phyloP scores from a whole-genome alignment of 768 basidiomycete species.

The Tricholoma flavovirens region DNA sequence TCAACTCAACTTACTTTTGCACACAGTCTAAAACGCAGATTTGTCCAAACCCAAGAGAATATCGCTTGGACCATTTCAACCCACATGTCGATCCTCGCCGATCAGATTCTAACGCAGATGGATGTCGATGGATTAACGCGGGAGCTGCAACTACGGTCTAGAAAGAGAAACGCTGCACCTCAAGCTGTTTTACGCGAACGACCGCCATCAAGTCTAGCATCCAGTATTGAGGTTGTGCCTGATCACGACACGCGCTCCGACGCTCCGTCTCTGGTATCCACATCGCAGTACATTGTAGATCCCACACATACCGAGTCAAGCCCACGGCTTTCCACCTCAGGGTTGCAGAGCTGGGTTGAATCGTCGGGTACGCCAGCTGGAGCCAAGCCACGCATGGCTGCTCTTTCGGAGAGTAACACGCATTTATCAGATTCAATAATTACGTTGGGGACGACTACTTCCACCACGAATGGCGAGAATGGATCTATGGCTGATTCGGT shows the following conservation, averaged over 20 bases:
- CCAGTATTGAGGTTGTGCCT: slow-evolving; percentile 29
- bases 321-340: slow-evolving; percentile 15
- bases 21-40: slow-evolving; percentile 62
- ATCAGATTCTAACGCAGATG: slow-evolving; percentile 64
- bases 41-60: slow-evolving; percentile 72
- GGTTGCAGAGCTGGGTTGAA: slow-evolving; percentile 34
- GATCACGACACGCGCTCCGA: slow-evolving; percentile 38
- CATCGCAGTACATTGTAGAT: slow-evolving; percentile 12
- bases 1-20: not conserved
- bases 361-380: slow-evolving; percentile 14
- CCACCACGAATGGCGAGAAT: slow-evolving; percentile 11
- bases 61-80: slow-evolving; percentile 71
- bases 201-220: slow-evolving; percentile 27
- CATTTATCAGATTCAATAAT: slow-evolving; percentile 36
- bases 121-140: slow-evolving; percentile 69
- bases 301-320: slow-evolving; percentile 3
- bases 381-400: slow-evolving; percentile 3
- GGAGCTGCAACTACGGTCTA: slow-evolving; percentile 39
- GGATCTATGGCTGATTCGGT: slow-evolving; percentile 15
- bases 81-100: slow-evolving; percentile 58
- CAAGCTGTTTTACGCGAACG: slow-evolving; percentile 1
- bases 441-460: not conserved
- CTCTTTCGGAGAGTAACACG: slow-evolving; percentile 12
- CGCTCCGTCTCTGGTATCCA: slow-evolving; percentile 34
- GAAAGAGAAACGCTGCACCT: slow-evolving; percentile 10